Evolutionary conservation across 192 early-diverging fungal genomes (phyloP).

Genomic region (Jimgerdemannia flammicorona): DNA sequence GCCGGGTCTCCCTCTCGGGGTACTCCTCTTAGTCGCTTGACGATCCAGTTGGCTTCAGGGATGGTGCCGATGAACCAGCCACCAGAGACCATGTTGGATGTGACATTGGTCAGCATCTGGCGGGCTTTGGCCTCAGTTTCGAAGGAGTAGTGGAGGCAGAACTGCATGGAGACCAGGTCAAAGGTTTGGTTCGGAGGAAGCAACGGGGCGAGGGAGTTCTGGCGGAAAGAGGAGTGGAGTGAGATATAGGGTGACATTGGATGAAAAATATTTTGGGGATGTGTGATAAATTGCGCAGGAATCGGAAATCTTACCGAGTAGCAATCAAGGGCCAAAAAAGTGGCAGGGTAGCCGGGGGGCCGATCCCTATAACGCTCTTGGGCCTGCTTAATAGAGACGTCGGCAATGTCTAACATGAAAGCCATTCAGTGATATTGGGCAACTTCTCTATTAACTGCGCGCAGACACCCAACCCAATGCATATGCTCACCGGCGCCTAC

Average conservation of each 20-base stretch:
- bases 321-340: constrained; percentile 86
- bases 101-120: constrained; percentile 79
- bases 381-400: constrained; percentile 82
- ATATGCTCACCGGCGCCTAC: constrained; percentile 65
- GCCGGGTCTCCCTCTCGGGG: not conserved
- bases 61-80: constrained; percentile 92
- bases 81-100: constrained; percentile 59
- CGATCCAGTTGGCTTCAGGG: constrained; percentile 87
- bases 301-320: constrained; percentile 53
- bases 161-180: constrained; percentile 93
- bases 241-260: not conserved
- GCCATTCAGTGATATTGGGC: not conserved
- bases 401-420: constrained; percentile 70
- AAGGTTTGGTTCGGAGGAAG: constrained; percentile 51
- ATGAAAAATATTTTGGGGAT: too few relatives aligned
- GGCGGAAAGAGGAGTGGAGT: constrained; percentile 7
- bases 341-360: constrained; percentile 59
- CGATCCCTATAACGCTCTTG: constrained; percentile 55
- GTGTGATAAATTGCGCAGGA: too few relatives aligned
- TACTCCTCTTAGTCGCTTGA: constrained; percentile 30
- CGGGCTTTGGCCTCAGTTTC: constrained; percentile 78
- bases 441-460: too few relatives aligned
- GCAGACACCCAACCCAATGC: too few relatives aligned
- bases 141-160: constrained; percentile 96
- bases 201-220: constrained; percentile 54